Percentiles rank a stretch among this genome's conserved stretches.
phyloP scores from a whole-genome alignment of 202 grass and related monocot species.

The Saccharum hybrid region DNA sequence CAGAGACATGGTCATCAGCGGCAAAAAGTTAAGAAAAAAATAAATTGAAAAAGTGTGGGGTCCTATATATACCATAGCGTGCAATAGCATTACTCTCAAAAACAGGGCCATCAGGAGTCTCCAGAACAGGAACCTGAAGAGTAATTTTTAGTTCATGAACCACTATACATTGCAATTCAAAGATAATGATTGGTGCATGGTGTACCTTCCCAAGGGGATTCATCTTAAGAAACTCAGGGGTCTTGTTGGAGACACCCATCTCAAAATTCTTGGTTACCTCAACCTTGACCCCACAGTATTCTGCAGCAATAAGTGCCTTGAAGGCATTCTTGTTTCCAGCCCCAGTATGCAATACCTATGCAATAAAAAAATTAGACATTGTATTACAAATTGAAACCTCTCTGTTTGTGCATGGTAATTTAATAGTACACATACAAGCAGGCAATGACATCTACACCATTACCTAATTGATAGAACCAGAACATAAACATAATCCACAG shows the following conservation, averaged over 20 bases:
- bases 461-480: not conserved
- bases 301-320: conserved; percentile 88
- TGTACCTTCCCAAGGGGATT: conserved; percentile 92
- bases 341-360: conserved; percentile 49
- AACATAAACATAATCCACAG: not conserved
- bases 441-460: not conserved
- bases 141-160: conserved; percentile 14
- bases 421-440: not conserved
- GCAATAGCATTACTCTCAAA: conserved; percentile 99
- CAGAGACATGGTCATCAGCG: conserved; percentile 1
- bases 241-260: conserved; percentile 96
- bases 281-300: conserved; percentile 77
- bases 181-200: not conserved
- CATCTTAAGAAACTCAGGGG: conserved; percentile 95
- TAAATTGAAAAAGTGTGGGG: not conserved
- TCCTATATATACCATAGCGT: conserved; percentile 66
- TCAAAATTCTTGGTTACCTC: conserved; percentile 75
- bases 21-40: not conserved
- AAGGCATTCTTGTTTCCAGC: conserved; percentile 87
- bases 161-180: not conserved
- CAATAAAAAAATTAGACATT: not conserved
- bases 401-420: not conserved
- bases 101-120: conserved; percentile 88
- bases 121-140: conserved; percentile 77
- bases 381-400: not conserved